phyloP scores from a whole-genome alignment of 495 filamentous ascomycete genomes.

The Trichoderma erinaceum region DNA sequence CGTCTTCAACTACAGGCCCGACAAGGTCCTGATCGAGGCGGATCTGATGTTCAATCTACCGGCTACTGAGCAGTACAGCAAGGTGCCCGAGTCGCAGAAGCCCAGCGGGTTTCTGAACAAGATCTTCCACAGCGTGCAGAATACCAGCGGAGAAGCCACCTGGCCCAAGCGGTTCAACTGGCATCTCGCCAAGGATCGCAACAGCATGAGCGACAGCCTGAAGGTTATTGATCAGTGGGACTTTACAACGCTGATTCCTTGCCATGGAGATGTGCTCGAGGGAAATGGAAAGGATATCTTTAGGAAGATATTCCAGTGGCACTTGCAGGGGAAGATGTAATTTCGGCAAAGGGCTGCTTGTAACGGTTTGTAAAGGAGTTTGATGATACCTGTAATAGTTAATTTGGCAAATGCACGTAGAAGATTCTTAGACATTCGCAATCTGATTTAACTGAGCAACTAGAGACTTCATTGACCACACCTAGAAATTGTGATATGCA shows the following conservation, averaged over 20 bases:
- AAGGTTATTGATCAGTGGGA: conserved; percentile 71
- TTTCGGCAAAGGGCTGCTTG: not conserved
- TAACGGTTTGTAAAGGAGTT: not conserved
- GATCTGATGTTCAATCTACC: conserved; percentile 92
- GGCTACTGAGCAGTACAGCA: conserved; percentile 76
- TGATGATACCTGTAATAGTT: not conserved
- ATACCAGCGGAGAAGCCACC: conserved; percentile 55
- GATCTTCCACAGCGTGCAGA: conserved; percentile 55
- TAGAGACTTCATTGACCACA: too few species aligned
- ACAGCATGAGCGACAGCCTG: conserved; percentile 62
- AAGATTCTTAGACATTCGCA: too few species aligned
- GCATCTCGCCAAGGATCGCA: conserved; percentile 63
- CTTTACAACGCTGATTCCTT: conserved; percentile 81
- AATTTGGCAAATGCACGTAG: too few species aligned
- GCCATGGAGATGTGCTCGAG: conserved; percentile 89
- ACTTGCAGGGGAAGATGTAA: conserved; percentile 53
- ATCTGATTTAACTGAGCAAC: too few species aligned
- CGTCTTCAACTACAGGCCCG: conserved; percentile 77
- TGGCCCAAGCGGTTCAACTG: conserved; percentile 78
- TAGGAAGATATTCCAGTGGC: conserved; percentile 78
- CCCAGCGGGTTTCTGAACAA: conserved; percentile 52
- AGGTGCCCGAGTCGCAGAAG: conserved; percentile 43
- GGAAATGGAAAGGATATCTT: conserved; percentile 70
- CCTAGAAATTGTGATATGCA: too few species aligned
- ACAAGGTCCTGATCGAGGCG: conserved; percentile 78